Conservation (phyloP, 2,329 filamentous ascomycete genomes). For the Neonectria ditissima region DNA sequence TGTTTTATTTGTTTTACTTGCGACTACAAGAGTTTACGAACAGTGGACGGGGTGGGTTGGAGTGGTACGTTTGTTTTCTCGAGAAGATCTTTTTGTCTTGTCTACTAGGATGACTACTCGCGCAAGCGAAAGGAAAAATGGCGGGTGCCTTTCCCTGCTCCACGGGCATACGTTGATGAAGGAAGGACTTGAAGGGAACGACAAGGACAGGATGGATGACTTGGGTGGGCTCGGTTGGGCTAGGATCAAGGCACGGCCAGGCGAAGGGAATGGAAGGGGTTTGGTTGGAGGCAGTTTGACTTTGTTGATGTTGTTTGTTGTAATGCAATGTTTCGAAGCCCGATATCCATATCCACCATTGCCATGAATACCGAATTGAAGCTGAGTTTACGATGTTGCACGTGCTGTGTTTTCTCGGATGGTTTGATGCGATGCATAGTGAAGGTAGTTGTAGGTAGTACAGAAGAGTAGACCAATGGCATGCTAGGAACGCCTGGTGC, state of each 20-base stretch:
- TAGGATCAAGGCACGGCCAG: constrained; percentile 20
- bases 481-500: constrained; percentile 12
- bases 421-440: too few relatives aligned
- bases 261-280: constrained; percentile 4
- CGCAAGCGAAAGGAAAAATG: constrained; percentile 32
- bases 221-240: constrained; percentile 16
- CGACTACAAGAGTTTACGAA: constrained; percentile 19
- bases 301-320: constrained; percentile 32
- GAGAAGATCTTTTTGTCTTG: constrained; percentile 24
- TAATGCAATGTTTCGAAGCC: constrained; percentile 30
- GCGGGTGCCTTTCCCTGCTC: constrained; percentile 1
- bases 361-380: constrained; percentile 19
- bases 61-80: constrained; percentile 16
- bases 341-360: constrained; percentile 24
- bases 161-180: constrained; percentile 21
- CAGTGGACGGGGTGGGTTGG: constrained; percentile 3
- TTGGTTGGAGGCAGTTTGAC: constrained; percentile 28
- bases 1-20: constrained; percentile 26
- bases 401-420: too few relatives aligned
- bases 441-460: too few relatives aligned
- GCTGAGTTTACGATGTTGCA: constrained; percentile 3
- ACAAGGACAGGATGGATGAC: constrained; percentile 11
- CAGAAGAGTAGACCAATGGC: constrained; percentile 19
- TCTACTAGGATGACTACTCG: constrained; percentile 26
- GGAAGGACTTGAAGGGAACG: constrained; percentile 17